Conservation (phyloP, 2,329 filamentous ascomycete species). For the Knufia fluminis region DNA sequence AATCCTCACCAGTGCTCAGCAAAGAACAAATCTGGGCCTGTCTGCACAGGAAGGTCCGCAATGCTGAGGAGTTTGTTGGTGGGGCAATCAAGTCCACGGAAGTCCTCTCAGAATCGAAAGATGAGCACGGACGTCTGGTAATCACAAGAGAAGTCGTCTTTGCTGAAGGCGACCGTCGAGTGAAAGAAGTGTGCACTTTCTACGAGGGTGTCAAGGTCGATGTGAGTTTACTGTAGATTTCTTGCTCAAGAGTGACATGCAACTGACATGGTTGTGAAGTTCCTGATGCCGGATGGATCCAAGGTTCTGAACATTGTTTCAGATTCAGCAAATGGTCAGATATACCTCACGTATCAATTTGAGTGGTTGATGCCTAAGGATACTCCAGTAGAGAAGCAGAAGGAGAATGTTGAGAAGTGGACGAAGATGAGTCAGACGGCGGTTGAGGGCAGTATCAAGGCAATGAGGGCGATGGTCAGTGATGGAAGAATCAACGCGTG, state of each 20-base stretch:
- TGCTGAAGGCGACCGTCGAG: slow-evolving; percentile 18
- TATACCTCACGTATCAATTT: slow-evolving; percentile 36
- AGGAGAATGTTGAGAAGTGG: slow-evolving; percentile 14
- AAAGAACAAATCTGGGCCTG: slow-evolving; percentile 31
- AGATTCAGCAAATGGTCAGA: slow-evolving; percentile 26
- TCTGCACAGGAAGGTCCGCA: slow-evolving; percentile 24
- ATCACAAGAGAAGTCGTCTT: slow-evolving; percentile 25
- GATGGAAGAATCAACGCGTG: slow-evolving; percentile 17
- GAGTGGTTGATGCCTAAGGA: slow-evolving; percentile 27
- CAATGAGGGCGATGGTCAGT: slow-evolving; percentile 21
- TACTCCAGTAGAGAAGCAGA: slow-evolving; percentile 8
- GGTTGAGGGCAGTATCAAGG: slow-evolving; percentile 22
- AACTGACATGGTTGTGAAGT: slow-evolving; percentile 8
- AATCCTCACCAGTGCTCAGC: slow-evolving; percentile 24
- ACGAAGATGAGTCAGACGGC: slow-evolving; percentile 17
- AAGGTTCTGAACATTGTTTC: slow-evolving; percentile 27
- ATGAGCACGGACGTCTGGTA: slow-evolving; percentile 17
- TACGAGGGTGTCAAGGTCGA: slow-evolving; percentile 24
- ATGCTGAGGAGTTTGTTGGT: slow-evolving; percentile 25
- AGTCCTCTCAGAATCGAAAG: slow-evolving; percentile 17
- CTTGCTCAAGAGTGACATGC: neutral
- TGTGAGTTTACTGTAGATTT: neutral
- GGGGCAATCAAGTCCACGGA: slow-evolving; percentile 22
- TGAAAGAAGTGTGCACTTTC: slow-evolving; percentile 21
- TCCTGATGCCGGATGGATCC: slow-evolving; percentile 22